Evolutionary conservation across 2,329 filamentous ascomycete genomes (phyloP).

Genomic region (Pyrenophora graminea): DNA sequence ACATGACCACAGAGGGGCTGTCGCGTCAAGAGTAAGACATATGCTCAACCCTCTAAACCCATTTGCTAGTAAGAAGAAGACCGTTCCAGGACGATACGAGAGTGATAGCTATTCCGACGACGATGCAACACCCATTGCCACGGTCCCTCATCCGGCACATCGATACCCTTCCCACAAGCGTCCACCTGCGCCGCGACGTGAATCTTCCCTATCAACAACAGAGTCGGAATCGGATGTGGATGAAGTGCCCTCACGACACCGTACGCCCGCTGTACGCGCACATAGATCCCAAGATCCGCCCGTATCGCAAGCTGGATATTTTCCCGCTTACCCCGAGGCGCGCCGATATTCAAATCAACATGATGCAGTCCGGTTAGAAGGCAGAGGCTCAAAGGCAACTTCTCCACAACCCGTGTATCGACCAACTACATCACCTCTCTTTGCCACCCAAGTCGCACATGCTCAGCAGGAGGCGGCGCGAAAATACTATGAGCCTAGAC

Average conservation of each 20-base stretch:
- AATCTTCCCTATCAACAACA: conserved; percentile 41
- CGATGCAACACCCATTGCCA: conserved; percentile 36
- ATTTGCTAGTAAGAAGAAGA: conserved; percentile 26
- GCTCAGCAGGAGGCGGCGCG: conserved; percentile 33
- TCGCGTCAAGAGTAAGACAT: conserved; percentile 40
- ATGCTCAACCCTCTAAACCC: conserved; percentile 42
- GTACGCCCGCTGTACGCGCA: conserved; percentile 44
- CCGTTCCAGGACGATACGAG: conserved; percentile 31
- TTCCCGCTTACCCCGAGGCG: conserved; percentile 39
- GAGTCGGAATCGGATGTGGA: conserved; percentile 40
- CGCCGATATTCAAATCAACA: conserved; percentile 35
- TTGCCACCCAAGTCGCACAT: conserved; percentile 53
- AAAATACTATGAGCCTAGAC: conserved; percentile 38
- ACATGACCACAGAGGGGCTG: conserved; percentile 34
- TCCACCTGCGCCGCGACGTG: conserved; percentile 37
- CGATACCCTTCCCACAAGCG: conserved; percentile 38
- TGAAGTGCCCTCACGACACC: conserved; percentile 28
- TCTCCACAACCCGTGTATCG: conserved; percentile 45
- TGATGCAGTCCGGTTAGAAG: conserved; percentile 17
- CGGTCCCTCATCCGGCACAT: conserved; percentile 23
- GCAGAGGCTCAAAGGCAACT: conserved; percentile 22
- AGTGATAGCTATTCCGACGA: conserved; percentile 38
- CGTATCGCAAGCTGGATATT: conserved; percentile 45
- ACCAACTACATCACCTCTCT: conserved; percentile 52
- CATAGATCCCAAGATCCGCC: conserved; percentile 51